A percentile compares a stretch with the other conserved stretches of the same genome.
These are phyloP conservation scores for Claviceps sp. DNA, from an alignment of 2,329 filamentous ascomycete genomes.

Conservation along the genomic window DNA sequence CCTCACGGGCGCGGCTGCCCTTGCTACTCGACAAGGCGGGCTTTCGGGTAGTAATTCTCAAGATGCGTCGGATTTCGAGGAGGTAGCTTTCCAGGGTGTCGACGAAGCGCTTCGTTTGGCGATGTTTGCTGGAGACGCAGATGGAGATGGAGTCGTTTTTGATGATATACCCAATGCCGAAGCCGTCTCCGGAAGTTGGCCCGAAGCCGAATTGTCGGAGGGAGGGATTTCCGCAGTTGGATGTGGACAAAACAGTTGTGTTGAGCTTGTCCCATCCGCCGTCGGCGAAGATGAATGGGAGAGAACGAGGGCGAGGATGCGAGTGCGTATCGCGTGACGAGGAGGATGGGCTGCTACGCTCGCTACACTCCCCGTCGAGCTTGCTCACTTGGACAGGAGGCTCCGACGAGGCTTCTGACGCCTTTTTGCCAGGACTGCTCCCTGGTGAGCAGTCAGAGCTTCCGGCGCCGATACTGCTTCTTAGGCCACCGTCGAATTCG, in stretches of 20 bases:
- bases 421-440: slow-evolving; percentile 36
- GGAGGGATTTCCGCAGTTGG: slow-evolving; percentile 95
- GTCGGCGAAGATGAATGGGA: slow-evolving; percentile 78
- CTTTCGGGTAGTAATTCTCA: slow-evolving; percentile 51
- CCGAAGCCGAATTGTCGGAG: slow-evolving; percentile 95
- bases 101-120: slow-evolving; percentile 82
- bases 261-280: slow-evolving; percentile 90
- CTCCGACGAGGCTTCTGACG: slow-evolving; percentile 27
- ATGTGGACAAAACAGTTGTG: slow-evolving; percentile 85
- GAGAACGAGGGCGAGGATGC: slow-evolving; percentile 15
- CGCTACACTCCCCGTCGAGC: slow-evolving; percentile 32
- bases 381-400: slow-evolving; percentile 18
- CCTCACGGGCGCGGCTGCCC: slow-evolving; percentile 39
- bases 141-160: slow-evolving; percentile 69
- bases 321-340: slow-evolving; percentile 29
- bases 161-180: slow-evolving; percentile 98
- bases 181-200: slow-evolving; percentile 83
- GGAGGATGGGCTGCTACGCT: slow-evolving; percentile 38
- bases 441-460: slow-evolving; percentile 43
- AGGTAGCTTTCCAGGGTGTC: slow-evolving; percentile 85
- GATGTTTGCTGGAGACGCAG: slow-evolving; percentile 84
- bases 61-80: slow-evolving; percentile 73
- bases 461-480: slow-evolving; percentile 34
- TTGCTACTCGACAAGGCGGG: slow-evolving; percentile 26
- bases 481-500: slow-evolving; percentile 35